Evolutionary conservation across 768 basidiomycete species (phyloP).

Genomic region (Butyriboletus loyo): DNA sequence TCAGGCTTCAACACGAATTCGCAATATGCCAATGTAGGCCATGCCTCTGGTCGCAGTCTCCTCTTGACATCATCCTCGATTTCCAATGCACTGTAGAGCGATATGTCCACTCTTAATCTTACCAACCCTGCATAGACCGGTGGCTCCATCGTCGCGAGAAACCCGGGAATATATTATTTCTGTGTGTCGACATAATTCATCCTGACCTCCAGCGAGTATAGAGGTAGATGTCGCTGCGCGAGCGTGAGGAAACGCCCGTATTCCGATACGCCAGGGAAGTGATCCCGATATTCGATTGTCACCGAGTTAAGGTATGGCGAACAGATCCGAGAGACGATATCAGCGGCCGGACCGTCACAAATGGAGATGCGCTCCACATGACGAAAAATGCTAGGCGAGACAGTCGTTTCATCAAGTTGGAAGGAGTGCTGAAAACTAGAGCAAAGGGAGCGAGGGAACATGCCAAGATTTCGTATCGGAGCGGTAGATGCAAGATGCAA

Average conservation of each 20-base stretch:
- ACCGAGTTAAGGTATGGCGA: conserved; percentile 11
- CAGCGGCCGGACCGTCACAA: conserved; percentile 6
- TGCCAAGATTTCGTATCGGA: conserved; percentile 3
- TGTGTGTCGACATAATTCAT: background rate
- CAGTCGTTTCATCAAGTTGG: background rate
- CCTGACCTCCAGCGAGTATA: conserved; percentile 3
- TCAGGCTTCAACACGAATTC: conserved; percentile 13
- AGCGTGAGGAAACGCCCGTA: conserved; percentile 1
- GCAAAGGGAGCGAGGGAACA: conserved; percentile 6
- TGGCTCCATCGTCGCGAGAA: conserved; percentile 3
- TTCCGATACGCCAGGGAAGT: background rate
- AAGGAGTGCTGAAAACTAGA: conserved; percentile 1
- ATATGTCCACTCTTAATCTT: conserved; percentile 6
- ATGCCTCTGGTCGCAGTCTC: conserved; percentile 6
- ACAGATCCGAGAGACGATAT: conserved; percentile 4
- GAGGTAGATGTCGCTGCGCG: conserved; percentile 1
- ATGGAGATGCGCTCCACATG: conserved; percentile 4
- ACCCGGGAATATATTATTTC: conserved; percentile 4
- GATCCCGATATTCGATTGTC: conserved; percentile 1
- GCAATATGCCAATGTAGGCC: conserved; percentile 8
- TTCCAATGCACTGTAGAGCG: conserved; percentile 4
- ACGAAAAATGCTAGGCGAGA: background rate
- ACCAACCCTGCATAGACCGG: conserved; percentile 2
- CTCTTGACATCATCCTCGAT: conserved; percentile 6
- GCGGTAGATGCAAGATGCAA: conserved; percentile 5